Evolutionary conservation across 805 yeast genomes (phyloP).

Genomic region (Ogataea pilisensis): DNA sequence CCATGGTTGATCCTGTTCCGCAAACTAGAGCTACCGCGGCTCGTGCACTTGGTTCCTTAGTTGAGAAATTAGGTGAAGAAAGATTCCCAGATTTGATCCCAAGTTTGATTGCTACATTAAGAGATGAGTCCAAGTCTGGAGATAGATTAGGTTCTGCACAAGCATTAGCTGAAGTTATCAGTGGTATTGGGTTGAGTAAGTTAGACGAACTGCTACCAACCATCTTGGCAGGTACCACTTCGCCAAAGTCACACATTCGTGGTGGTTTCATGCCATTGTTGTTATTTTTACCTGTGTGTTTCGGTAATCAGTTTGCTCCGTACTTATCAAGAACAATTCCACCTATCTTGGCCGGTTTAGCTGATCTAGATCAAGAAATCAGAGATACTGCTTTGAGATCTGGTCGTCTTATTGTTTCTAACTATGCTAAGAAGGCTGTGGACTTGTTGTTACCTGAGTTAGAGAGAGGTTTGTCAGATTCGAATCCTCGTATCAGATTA

Average conservation of each 20-base stretch:
- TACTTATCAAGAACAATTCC: constrained; percentile 82
- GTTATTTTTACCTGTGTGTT: constrained; percentile 88
- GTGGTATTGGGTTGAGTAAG: constrained; percentile 84
- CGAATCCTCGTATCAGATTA: constrained; percentile 79
- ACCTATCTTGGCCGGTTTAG: constrained; percentile 87
- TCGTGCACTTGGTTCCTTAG: constrained; percentile 92
- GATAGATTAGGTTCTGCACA: constrained; percentile 97
- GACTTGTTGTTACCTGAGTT: constrained; percentile 91
- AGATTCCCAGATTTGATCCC: constrained; percentile 90
- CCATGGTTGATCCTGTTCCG: constrained; percentile 99
- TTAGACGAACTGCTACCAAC: constrained; percentile 85
- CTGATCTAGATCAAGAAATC: constrained; percentile 81
- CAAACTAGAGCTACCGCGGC: constrained; percentile 96
- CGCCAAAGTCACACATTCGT: constrained; percentile 66
- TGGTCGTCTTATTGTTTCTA: constrained; percentile 85
- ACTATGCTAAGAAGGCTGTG: constrained; percentile 88
- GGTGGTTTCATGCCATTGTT: constrained; percentile 91
- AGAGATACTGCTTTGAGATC: constrained; percentile 89
- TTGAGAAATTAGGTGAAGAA: constrained; percentile 94
- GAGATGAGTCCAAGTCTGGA: constrained; percentile 76
- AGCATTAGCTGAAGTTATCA: constrained; percentile 88
- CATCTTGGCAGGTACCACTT: constrained; percentile 67
- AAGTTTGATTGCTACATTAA: constrained; percentile 66
- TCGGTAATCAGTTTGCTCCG: constrained; percentile 88
- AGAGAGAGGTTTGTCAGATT: constrained; percentile 82